Base-by-base conservation (phyloP, 2,329 filamentous ascomycete species). In the Penicillium sp. region DNA sequence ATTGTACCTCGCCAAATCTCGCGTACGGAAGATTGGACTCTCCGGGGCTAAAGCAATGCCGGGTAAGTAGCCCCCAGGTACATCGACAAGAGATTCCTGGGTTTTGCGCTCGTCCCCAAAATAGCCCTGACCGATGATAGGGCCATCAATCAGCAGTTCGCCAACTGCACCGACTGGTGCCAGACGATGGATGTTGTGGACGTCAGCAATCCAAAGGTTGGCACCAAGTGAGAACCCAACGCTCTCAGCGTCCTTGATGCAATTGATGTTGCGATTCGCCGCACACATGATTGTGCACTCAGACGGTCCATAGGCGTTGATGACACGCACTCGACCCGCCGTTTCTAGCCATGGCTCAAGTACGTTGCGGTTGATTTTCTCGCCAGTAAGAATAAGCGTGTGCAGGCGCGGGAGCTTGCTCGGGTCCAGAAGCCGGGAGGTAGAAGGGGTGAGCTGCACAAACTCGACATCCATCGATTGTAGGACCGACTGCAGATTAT, bases 401-500 rank as follows among this genome's bases (percentile, higher is more conserved):
- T 49, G 10, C 4, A 49, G 44, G 24, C 12, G 22, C 1, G 44
- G 44, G 44, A 49, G 22, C 22, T 49, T 28, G 26, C 22, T 26
- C 12, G 44, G 44, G 26, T 49, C 44, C 10, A 28, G 19, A 9
- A 33, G 28, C 8, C 54, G 54, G 17, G 42, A 28, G 10, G 35
- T n/a, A n/a, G 42, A 37, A 49, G 55, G 55, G 22, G 55, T 49
- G 28, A 47, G 26, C n/a, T 49, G 30, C 10, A 49, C 22, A 37
- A 37, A 30, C 19, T 57, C 35, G 28, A 49, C 44, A 9, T 38
- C 28, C 22, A 35, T 24, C 5, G 19, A 33, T 13, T 17, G 26
- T 4, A 57, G 19, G 7, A 26, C 59, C 86, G 78, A 68, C 84
- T 88, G 0, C 12, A 62, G 15, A 7, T 51, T 10, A 24, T 26